Percentiles rank a stretch among this genome's conserved stretches.
phyloP scores from a whole-genome alignment of 345 rosid species.

The Eucalyptus regnans region DNA sequence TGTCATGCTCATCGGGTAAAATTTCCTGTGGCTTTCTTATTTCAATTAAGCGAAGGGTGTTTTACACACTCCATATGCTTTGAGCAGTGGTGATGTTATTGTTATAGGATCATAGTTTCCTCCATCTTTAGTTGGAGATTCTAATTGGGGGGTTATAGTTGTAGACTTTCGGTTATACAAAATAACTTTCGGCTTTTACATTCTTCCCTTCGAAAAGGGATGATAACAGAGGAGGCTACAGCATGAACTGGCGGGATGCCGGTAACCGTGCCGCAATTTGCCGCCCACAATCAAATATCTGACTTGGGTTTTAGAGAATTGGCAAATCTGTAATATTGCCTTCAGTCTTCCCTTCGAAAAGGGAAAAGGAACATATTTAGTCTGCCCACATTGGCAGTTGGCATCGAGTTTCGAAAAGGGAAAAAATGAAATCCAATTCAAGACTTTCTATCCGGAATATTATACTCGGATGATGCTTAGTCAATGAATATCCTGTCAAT shows the following conservation, averaged over 20 bases:
- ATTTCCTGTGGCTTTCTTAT: background rate
- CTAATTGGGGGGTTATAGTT: too few relatives aligned
- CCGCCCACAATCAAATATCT: background rate
- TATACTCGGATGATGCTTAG: background rate
- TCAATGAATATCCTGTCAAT: background rate
- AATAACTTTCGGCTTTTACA: too few relatives aligned
- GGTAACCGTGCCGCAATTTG: background rate
- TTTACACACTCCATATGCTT: background rate
- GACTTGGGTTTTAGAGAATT: background rate
- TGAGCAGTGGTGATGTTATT: background rate
- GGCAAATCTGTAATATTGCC: background rate
- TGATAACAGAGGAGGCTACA: background rate
- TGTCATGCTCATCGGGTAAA: background rate
- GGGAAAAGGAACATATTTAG: background rate
- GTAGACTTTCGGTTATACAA: too few relatives aligned
- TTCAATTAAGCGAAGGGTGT: background rate
- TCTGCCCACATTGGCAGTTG: background rate
- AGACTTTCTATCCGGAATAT: background rate
- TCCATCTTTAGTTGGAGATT: background rate
- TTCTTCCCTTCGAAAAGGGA: background rate
- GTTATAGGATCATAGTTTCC: background rate
- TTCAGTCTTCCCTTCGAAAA: background rate
- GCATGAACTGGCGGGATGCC: background rate
- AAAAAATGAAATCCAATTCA: background rate
- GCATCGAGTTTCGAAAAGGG: background rate